Percentiles rank a stretch among this genome's conserved stretches.
phyloP scores from a whole-genome alignment of 352 stramenopile genomes.

The Pythium insidiosum region DNA sequence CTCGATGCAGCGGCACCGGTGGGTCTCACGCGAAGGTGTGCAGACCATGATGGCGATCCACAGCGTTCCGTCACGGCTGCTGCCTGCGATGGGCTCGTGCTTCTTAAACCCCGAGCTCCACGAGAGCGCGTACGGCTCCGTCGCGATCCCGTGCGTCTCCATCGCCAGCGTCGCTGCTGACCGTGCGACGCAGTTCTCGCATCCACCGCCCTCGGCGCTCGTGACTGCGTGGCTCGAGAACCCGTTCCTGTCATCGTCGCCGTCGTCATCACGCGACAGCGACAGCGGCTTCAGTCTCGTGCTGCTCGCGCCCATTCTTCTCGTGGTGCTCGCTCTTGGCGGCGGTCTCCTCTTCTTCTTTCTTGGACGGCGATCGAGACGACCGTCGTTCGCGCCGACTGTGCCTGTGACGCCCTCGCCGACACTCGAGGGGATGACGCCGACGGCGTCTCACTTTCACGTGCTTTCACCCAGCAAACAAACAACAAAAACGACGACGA shows the following conservation, averaged over 20 bases:
- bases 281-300: slow-evolving; percentile 2
- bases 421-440: too few relatives aligned
- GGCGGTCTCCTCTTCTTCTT: not conserved
- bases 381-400: too few relatives aligned
- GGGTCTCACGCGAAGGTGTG: not conserved
- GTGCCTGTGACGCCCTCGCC: too few relatives aligned
- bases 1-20: not conserved
- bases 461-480: too few relatives aligned
- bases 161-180: not conserved
- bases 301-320: not conserved
- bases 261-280: slow-evolving; percentile 1
- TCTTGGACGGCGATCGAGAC: not conserved
- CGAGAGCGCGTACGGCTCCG: not conserved
- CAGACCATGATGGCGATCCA: slow-evolving; percentile 9
- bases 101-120: not conserved
- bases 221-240: slow-evolving; percentile 7
- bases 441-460: too few relatives aligned
- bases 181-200: not conserved
- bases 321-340: not conserved
- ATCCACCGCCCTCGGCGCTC: not conserved
- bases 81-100: not conserved
- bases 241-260: slow-evolving; percentile 1
- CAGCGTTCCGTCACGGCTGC: not conserved
- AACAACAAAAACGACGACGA: too few relatives aligned
- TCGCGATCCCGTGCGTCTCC: slow-evolving; percentile 4